These are phyloP conservation scores for Sclerotinia trifoliorum DNA, from an alignment of 2,329 filamentous ascomycete genomes.

Conservation along the genomic window DNA sequence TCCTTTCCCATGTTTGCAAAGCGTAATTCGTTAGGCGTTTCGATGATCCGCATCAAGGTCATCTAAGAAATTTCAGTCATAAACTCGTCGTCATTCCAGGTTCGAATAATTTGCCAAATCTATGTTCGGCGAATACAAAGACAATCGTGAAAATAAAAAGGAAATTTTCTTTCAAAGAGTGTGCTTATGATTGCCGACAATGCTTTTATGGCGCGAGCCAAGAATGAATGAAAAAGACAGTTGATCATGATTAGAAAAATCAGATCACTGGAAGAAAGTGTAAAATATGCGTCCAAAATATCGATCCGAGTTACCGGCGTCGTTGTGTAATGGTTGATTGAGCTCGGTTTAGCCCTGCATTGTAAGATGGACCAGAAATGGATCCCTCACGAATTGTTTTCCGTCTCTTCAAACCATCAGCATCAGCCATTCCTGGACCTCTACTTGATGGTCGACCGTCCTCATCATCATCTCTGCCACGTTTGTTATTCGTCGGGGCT, in stretches of 20 bases:
- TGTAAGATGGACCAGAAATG: slow-evolving; percentile 52
- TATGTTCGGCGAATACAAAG: slow-evolving; percentile 44
- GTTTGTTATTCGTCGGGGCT: slow-evolving; percentile 45
- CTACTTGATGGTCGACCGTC: slow-evolving; percentile 59
- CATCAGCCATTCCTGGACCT: slow-evolving; percentile 48
- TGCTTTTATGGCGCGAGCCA: slow-evolving; percentile 35
- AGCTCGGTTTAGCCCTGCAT: slow-evolving; percentile 48
- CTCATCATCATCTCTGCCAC: slow-evolving; percentile 48
- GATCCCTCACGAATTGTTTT: slow-evolving; percentile 69
- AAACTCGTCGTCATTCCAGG: slow-evolving; percentile 44
- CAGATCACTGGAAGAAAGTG: slow-evolving; percentile 33
- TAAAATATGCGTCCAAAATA: slow-evolving; percentile 27
- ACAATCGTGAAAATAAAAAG: slow-evolving; percentile 36
- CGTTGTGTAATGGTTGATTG: slow-evolving; percentile 47
- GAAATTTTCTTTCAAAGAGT: slow-evolving; percentile 37
- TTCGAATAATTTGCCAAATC: slow-evolving; percentile 42
- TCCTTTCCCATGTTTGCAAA: slow-evolving; percentile 30
- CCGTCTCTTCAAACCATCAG: slow-evolving; percentile 70
- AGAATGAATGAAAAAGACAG: slow-evolving; percentile 25
- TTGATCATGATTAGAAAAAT: slow-evolving; percentile 20
- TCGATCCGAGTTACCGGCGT: slow-evolving; percentile 34
- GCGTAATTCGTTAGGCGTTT: slow-evolving; percentile 32
- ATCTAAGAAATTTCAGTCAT: slow-evolving; percentile 41
- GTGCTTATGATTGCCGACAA: slow-evolving; percentile 36
- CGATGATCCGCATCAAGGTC: slow-evolving; percentile 26